Percentiles rank a stretch among this genome's conserved stretches.
phyloP scores from a whole-genome alignment of 192 early-diverging fungal species.

The Paraglomus brasilianum region DNA sequence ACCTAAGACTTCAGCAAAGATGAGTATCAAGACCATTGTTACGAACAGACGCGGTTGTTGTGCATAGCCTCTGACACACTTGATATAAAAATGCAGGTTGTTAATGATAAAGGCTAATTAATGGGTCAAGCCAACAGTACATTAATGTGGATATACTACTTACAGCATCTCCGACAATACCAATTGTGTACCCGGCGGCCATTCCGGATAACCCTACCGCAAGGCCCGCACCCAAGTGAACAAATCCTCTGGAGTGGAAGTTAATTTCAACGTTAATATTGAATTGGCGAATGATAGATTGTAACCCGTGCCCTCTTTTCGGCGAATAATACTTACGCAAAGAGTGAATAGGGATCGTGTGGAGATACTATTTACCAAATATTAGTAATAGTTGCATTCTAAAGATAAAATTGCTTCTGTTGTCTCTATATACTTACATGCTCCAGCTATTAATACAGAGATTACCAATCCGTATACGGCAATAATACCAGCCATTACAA shows the following conservation, averaged over 20 bases:
- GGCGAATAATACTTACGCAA: slow-evolving; percentile 22
- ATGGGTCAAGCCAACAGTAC: background rate
- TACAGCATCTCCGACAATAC: slow-evolving; percentile 92
- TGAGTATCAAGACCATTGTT: slow-evolving; percentile 93
- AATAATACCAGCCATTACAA: slow-evolving; percentile 99
- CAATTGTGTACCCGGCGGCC: slow-evolving; percentile 96
- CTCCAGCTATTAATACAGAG: slow-evolving; percentile 83
- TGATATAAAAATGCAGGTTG: slow-evolving; percentile 5
- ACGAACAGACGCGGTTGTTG: slow-evolving; percentile 91
- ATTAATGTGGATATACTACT: slow-evolving; percentile 16
- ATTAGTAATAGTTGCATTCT: slow-evolving; percentile 30
- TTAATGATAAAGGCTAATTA: background rate
- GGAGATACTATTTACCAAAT: slow-evolving; percentile 34
- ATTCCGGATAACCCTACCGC: slow-evolving; percentile 88
- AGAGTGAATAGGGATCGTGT: slow-evolving; percentile 23
- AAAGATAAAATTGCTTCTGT: slow-evolving; percentile 29
- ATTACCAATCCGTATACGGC: slow-evolving; percentile 98
- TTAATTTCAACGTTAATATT: background rate
- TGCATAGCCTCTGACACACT: slow-evolving; percentile 82
- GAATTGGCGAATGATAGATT: background rate
- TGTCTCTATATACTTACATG: slow-evolving; percentile 55
- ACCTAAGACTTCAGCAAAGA: slow-evolving; percentile 99
- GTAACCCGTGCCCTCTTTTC: no score
- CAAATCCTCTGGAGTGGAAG: slow-evolving; percentile 62
- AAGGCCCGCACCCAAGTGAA: slow-evolving; percentile 92